Percentiles rank a stretch among this genome's conserved stretches.
Evolutionary conservation across 1,284 basidiomycete species (phyloP).

Genomic region (Phlebopus sp.): DNA sequence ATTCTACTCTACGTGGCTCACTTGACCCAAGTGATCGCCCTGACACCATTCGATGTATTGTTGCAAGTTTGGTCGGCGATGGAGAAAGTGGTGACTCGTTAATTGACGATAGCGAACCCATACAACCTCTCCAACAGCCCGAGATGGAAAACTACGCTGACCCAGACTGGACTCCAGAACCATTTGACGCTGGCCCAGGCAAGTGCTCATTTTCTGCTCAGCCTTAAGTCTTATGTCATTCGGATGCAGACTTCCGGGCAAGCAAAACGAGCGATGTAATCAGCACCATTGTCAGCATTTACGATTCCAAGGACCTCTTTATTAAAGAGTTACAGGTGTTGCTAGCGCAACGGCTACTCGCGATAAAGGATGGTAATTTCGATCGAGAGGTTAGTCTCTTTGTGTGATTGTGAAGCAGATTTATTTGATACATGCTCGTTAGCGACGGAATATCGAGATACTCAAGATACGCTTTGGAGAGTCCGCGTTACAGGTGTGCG

Average conservation of each 20-base stretch:
- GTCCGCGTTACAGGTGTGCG: conserved; percentile 84
- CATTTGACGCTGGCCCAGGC: conserved; percentile 85
- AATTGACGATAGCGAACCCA: conserved; percentile 76
- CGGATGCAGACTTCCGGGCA: conserved; percentile 72
- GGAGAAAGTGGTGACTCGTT: conserved; percentile 78
- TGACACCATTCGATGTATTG: conserved; percentile 91
- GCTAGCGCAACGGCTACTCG: conserved; percentile 79
- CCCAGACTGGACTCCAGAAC: conserved; percentile 91
- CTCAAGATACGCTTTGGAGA: conserved; percentile 94
- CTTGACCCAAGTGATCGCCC: conserved; percentile 61
- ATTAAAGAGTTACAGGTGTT: conserved; percentile 90
- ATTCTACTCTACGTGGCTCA: conserved; percentile 3
- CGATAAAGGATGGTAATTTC: conserved; percentile 74
- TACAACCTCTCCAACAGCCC: conserved; percentile 66
- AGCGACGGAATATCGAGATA: conserved; percentile 90
- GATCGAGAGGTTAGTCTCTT: conserved; percentile 73
- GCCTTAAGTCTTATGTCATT: conserved; percentile 1
- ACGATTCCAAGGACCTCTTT: conserved; percentile 92
- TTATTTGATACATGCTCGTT: conserved; percentile 5
- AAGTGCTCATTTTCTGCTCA: neutral
- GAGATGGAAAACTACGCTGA: conserved; percentile 86
- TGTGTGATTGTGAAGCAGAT: neutral
- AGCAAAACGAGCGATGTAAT: conserved; percentile 89
- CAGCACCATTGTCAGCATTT: conserved; percentile 93
- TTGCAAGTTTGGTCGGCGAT: conserved; percentile 86